phyloP scores from a whole-genome alignment of 176 grass and related monocot species.

The Microstegium vimineum region DNA sequence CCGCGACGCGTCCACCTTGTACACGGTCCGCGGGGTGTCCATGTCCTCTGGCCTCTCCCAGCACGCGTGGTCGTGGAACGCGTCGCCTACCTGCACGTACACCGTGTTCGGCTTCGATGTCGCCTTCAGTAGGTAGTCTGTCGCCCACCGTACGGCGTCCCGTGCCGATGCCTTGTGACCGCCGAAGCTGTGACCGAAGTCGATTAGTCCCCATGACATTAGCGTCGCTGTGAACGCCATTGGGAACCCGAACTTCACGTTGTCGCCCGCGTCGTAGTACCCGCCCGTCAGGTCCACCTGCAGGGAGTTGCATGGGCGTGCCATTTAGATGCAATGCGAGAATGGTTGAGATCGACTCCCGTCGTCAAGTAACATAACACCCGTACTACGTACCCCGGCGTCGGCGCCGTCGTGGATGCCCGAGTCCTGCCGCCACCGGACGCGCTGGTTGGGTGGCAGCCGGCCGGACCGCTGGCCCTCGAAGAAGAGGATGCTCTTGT shows the following conservation, averaged over 20 bases:
- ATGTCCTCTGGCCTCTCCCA: constrained; percentile 96
- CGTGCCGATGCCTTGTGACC: constrained; percentile 45
- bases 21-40: constrained; percentile 85
- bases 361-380: too few relatives aligned
- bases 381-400: constrained; percentile 54
- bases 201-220: constrained; percentile 87
- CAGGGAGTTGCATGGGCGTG: too few relatives aligned
- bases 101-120: constrained; percentile 46
- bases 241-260: constrained; percentile 95
- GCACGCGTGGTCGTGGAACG: constrained; percentile 69
- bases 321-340: too few relatives aligned
- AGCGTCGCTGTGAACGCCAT: constrained; percentile 94
- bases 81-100: constrained; percentile 92
- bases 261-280: constrained; percentile 95
- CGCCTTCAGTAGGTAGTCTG: constrained; percentile 83
- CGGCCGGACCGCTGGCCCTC: constrained; percentile 84
- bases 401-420: constrained; percentile 62
- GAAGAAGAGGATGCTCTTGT: constrained; percentile 89
- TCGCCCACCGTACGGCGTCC: constrained; percentile 61
- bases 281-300: constrained; percentile 85
- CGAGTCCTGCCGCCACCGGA: constrained; percentile 71
- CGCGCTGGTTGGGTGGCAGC: constrained; percentile 47
- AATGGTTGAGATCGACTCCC: too few relatives aligned
- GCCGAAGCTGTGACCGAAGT: constrained; percentile 66
- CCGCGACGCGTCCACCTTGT: constrained; percentile 58